phyloP scores from a whole-genome alignment of 2,329 filamentous ascomycete genomes.

The Botrytis fragariae region DNA sequence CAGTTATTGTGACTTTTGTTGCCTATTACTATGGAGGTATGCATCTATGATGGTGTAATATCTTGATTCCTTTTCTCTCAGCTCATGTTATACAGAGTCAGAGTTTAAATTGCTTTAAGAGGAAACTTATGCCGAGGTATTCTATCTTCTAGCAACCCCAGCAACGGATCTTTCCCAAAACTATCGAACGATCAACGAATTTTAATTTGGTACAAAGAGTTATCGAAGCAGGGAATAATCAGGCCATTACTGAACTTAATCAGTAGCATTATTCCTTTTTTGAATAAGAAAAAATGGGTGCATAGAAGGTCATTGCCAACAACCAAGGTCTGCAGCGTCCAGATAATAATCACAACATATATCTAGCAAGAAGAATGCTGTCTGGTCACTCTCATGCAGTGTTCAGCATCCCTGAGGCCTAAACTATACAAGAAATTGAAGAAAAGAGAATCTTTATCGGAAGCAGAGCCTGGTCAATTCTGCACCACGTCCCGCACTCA shows the following conservation, averaged over 20 bases:
- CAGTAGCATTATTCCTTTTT: background rate
- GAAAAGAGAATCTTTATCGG: background rate
- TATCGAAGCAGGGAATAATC: constrained; percentile 16
- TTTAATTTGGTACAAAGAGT: background rate
- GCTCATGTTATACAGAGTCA: constrained; percentile 1
- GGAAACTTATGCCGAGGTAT: constrained; percentile 13
- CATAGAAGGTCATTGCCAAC: constrained; percentile 2
- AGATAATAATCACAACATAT: constrained; percentile 9
- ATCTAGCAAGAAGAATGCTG: constrained; percentile 2
- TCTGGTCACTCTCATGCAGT: constrained; percentile 14
- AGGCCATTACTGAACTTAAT: background rate
- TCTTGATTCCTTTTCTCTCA: background rate
- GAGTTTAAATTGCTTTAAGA: background rate
- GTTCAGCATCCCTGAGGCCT: background rate
- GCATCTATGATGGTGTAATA: background rate
- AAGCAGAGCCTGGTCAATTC: background rate
- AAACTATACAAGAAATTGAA: background rate
- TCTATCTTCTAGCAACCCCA: background rate
- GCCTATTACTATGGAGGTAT: background rate
- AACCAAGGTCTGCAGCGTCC: background rate
- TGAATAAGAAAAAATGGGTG: background rate
- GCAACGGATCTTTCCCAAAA: constrained; percentile 11
- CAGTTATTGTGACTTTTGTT: constrained; percentile 2
- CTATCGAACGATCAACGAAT: background rate
- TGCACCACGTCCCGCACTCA: constrained; percentile 5